These are phyloP conservation scores for Skeletonema menzelii DNA, from an alignment of 108 stramenopile genomes.

Conservation along the genomic window DNA sequence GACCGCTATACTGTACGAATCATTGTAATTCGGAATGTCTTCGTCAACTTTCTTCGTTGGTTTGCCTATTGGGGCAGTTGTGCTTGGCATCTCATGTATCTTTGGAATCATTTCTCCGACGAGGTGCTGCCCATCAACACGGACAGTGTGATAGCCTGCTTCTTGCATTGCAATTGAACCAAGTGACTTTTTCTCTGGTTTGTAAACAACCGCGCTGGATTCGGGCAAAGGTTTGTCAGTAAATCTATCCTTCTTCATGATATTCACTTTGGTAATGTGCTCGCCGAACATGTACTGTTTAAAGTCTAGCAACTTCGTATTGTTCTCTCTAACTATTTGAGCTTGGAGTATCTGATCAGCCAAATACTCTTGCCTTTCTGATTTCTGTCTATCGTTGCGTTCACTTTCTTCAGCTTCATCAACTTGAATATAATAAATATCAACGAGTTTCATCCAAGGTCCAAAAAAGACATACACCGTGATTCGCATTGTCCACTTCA, in stretches of 20 bases:
- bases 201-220: conserved; percentile 65
- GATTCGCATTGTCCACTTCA: conserved; percentile 63
- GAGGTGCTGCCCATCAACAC: conserved; percentile 67
- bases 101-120: conserved; percentile 78
- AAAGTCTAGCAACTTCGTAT: conserved; percentile 67
- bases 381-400: conserved; percentile 10
- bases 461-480: conserved; percentile 71
- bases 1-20: conserved; percentile 54
- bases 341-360: conserved; percentile 41
- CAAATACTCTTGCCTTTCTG: conserved; percentile 22
- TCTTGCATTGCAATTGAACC: conserved; percentile 79
- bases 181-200: conserved; percentile 36
- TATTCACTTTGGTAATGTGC: conserved; percentile 61
- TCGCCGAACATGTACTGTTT: conserved; percentile 80
- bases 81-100: conserved; percentile 30
- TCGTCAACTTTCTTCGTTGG: conserved; percentile 60
- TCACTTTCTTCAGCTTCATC: conserved; percentile 42
- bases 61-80: conserved; percentile 68
- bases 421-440: conserved; percentile 55
- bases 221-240: conserved; percentile 65
- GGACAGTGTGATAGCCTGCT: conserved; percentile 63
- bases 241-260: conserved; percentile 68
- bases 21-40: conserved; percentile 39
- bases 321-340: conserved; percentile 53
- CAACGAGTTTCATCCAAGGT: conserved; percentile 83